A percentile compares a stretch with the other conserved stretches of the same genome.
These are phyloP conservation scores for Stagonosporopsis tanaceti DNA, from an alignment of 2,329 filamentous ascomycete genomes.

Conservation along the genomic window DNA sequence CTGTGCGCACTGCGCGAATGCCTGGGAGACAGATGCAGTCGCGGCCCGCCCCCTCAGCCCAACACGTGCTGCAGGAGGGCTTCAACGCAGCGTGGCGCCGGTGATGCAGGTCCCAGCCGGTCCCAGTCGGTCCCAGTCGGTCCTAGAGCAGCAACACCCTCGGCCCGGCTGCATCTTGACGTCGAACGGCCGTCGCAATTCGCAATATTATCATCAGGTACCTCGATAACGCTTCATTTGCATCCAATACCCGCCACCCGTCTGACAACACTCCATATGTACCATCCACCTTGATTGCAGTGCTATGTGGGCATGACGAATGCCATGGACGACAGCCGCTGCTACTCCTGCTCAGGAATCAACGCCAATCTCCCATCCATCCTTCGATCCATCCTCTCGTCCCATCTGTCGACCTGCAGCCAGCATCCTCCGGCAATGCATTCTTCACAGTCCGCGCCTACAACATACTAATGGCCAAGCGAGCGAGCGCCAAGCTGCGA, in stretches of 20 bases:
- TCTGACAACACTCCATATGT: background rate
- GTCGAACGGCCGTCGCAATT: conserved; percentile 15
- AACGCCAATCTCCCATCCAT: background rate
- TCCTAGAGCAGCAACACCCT: conserved; percentile 1
- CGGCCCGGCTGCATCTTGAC: conserved; percentile 8
- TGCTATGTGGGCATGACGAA: conserved; percentile 6
- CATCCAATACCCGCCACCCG: conserved; percentile 6
- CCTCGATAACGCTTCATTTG: conserved; percentile 18
- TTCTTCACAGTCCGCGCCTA: conserved; percentile 9
- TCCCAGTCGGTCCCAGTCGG: background rate
- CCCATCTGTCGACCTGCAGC: conserved; percentile 7
- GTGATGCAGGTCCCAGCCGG: background rate
- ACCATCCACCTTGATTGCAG: conserved; percentile 5
- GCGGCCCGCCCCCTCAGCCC: conserved; percentile 9
- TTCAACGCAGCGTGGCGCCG: conserved; percentile 1
- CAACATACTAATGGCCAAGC: conserved; percentile 6
- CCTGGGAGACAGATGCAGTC: conserved; percentile 11
- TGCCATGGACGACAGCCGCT: background rate
- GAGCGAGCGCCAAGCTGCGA: conserved; percentile 15
- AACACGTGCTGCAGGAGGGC: conserved; percentile 1
- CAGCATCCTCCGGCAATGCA: conserved; percentile 7
- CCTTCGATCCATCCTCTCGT: background rate
- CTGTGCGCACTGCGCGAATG: background rate
- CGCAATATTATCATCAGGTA: conserved; percentile 4
- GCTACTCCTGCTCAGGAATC: conserved; percentile 1